Conservation (phyloP, 2,329 filamentous ascomycete genomes). For the Phaeosphaeriaceae sp. region DNA sequence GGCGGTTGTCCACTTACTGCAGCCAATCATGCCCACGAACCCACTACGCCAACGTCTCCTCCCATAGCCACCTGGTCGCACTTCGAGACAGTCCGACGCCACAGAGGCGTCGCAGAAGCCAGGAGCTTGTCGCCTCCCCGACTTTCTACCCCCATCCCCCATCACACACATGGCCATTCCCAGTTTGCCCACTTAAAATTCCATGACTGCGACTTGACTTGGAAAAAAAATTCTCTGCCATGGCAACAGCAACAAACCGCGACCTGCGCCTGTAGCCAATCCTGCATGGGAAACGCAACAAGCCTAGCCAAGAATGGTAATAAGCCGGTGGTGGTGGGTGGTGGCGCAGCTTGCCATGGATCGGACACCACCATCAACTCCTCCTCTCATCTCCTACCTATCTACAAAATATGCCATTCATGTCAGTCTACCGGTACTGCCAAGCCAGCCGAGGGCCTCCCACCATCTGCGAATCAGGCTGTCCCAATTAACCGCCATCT, state of each 20-base stretch:
- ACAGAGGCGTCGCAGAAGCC: not conserved
- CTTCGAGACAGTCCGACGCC: not conserved
- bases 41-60: not conserved
- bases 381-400: no score
- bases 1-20: slow-evolving; percentile 3
- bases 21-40: slow-evolving; percentile 1
- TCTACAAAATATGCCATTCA: no score
- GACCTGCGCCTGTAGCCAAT: no score
- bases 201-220: no score
- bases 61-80: not conserved
- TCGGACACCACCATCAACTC: no score
- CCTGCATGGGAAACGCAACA: not conserved
- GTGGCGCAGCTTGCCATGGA: slow-evolving; percentile 4
- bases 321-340: not conserved
- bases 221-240: no score
- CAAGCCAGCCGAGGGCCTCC: no score
- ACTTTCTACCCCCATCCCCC: not conserved
- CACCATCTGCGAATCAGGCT: no score
- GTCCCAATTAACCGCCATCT: no score
- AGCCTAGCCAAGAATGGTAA: slow-evolving; percentile 1
- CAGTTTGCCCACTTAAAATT: no score
- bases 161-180: no score
- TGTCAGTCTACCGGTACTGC: no score
- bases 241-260: not conserved
- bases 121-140: not conserved